Evolutionary conservation across 768 basidiomycete genomes (phyloP).

Genomic region (Serendipita sp.): DNA sequence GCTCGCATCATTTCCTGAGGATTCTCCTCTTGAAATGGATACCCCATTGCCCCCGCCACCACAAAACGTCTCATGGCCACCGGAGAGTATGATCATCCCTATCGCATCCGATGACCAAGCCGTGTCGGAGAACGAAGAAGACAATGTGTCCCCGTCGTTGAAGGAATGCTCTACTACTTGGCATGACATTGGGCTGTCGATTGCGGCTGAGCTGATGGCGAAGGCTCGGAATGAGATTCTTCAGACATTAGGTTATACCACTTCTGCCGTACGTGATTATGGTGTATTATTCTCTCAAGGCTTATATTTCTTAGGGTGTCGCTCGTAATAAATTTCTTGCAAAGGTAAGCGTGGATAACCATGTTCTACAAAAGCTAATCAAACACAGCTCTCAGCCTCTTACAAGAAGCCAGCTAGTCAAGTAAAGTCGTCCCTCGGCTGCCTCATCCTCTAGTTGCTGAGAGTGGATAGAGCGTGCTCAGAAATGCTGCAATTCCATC

Average conservation of each 20-base stretch:
- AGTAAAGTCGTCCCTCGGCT: constrained; percentile 26
- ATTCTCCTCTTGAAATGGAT: constrained; percentile 57
- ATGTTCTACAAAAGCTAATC: neutral
- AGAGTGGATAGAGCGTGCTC: constrained; percentile 50
- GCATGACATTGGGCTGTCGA: constrained; percentile 83
- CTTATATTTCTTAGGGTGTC: constrained; percentile 43
- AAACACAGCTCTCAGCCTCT: constrained; percentile 60
- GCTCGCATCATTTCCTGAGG: constrained; percentile 50
- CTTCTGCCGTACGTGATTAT: constrained; percentile 54
- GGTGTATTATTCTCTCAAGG: neutral
- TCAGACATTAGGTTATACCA: constrained; percentile 73
- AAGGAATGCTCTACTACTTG: constrained; percentile 38
- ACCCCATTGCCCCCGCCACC: constrained; percentile 64
- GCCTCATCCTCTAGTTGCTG: neutral
- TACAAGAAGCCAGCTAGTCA: constrained; percentile 85
- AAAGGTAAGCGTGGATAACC: constrained; percentile 38
- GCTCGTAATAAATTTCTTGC: constrained; percentile 89
- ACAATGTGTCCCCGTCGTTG: constrained; percentile 20
- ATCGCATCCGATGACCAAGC: constrained; percentile 19
- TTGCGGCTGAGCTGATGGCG: constrained; percentile 79
- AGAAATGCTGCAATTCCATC: constrained; percentile 68
- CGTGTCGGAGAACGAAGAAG: constrained; percentile 9
- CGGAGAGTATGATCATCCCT: neutral
- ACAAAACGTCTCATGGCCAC: constrained; percentile 33
- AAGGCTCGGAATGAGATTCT: constrained; percentile 53